phyloP scores from a whole-genome alignment of 495 filamentous ascomycete genomes.

The Amorphotheca resinae region DNA sequence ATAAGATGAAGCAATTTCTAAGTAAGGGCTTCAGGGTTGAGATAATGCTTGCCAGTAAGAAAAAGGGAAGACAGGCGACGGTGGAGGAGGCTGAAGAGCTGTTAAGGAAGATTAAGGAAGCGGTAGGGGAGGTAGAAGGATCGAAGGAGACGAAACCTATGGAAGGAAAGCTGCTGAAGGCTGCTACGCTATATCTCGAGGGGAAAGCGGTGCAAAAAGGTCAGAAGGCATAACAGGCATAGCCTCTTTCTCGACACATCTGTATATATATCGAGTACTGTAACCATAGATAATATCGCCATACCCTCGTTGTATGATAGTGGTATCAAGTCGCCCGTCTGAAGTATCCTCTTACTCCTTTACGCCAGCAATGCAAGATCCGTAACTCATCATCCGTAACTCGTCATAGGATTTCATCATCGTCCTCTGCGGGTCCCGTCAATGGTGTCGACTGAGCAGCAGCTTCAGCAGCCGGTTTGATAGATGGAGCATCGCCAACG shows the following conservation, averaged over 20 bases:
- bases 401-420: constrained; percentile 1
- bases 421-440: constrained; percentile 11
- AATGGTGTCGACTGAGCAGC: constrained; percentile 4
- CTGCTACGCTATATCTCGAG: constrained; percentile 27
- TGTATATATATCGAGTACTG: no score
- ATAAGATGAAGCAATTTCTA: constrained; percentile 48
- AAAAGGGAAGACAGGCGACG: constrained; percentile 21
- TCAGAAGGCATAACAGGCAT: neutral
- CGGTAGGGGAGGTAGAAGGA: constrained; percentile 22
- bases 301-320: neutral
- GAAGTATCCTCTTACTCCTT: neutral
- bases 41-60: constrained; percentile 39
- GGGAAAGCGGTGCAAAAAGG: constrained; percentile 9
- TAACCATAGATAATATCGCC: neutral
- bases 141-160: constrained; percentile 27
- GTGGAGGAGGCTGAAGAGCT: constrained; percentile 26
- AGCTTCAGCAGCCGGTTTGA: neutral
- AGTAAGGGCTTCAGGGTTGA: constrained; percentile 51
- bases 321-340: neutral
- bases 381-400: neutral
- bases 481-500: neutral
- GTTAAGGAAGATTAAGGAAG: constrained; percentile 22
- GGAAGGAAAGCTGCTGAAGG: constrained; percentile 26
- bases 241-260: no score
- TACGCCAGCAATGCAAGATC: neutral